Evolutionary conservation across 2,329 filamentous ascomycete species (phyloP).

Genomic region (Meredithiella fracta): DNA sequence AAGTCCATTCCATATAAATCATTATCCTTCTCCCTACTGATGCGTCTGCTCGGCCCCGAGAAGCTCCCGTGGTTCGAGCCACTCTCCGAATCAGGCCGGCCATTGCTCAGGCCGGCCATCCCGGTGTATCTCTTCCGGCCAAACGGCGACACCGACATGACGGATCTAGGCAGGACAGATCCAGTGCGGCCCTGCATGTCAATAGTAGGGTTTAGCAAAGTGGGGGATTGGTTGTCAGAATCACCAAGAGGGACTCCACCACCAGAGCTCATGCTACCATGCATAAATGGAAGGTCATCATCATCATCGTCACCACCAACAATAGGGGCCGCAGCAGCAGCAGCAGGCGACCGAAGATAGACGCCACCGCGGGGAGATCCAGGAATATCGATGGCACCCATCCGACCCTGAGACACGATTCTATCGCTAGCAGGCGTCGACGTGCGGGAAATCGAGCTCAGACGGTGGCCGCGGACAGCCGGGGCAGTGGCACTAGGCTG

Average conservation of each 20-base stretch:
- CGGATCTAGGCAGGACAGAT: neutral
- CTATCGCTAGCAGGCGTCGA: slow-evolving; percentile 19
- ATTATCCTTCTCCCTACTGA: slow-evolving; percentile 18
- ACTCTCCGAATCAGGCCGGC: slow-evolving; percentile 23
- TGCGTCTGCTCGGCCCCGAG: slow-evolving; percentile 2
- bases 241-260: slow-evolving; percentile 41
- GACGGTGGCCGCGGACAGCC: neutral
- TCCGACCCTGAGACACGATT: slow-evolving; percentile 31
- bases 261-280: slow-evolving; percentile 54
- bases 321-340: slow-evolving; percentile 40
- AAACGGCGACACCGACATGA: slow-evolving; percentile 24
- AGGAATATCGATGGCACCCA: slow-evolving; percentile 53
- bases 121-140: slow-evolving; percentile 31
- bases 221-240: neutral
- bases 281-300: slow-evolving; percentile 41
- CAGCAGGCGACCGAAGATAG: slow-evolving; percentile 40
- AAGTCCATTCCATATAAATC: slow-evolving; percentile 12
- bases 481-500: neutral
- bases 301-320: slow-evolving; percentile 38
- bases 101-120: slow-evolving; percentile 22
- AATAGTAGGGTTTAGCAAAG: slow-evolving; percentile 1
- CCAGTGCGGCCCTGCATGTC: slow-evolving; percentile 1
- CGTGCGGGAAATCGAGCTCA: neutral
- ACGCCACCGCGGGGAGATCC: slow-evolving; percentile 46
- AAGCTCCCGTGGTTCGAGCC: slow-evolving; percentile 8